Evolutionary conservation across 2,329 filamentous ascomycete species (phyloP).

Genomic region (Claviceps humidiphila): DNA sequence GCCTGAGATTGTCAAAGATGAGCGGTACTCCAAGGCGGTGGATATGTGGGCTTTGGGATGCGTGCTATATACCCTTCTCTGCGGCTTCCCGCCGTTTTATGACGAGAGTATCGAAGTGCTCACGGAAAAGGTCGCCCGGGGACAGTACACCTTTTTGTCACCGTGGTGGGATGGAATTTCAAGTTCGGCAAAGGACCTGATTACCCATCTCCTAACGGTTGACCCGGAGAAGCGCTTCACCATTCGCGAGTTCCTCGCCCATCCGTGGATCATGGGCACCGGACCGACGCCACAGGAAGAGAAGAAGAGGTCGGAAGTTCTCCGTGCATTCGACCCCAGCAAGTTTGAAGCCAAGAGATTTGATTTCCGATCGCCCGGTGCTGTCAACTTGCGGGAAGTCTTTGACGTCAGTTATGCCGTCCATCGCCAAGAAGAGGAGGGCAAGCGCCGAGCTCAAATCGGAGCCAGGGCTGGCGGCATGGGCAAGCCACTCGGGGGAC

Average conservation of each 20-base stretch:
- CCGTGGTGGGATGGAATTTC: constrained; percentile 99
- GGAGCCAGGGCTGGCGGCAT: constrained; percentile 56
- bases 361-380: constrained; percentile 92
- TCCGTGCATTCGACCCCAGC: constrained; percentile 44
- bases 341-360: constrained; percentile 51
- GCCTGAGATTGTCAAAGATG: constrained; percentile 97
- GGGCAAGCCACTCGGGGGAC: constrained; percentile 41
- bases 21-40: constrained; percentile 95
- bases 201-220: constrained; percentile 84
- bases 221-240: constrained; percentile 92
- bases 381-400: constrained; percentile 88
- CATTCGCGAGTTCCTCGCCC: constrained; percentile 83
- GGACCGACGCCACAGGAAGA: constrained; percentile 45
- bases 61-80: constrained; percentile 91
- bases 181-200: constrained; percentile 83
- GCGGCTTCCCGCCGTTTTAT: constrained; percentile 96
- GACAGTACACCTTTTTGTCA: constrained; percentile 93
- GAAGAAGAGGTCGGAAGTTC: constrained; percentile 35
- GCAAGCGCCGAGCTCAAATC: constrained; percentile 78
- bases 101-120: constrained; percentile 95
- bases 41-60: constrained; percentile 99
- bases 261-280: constrained; percentile 77
- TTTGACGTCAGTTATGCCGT: constrained; percentile 98
- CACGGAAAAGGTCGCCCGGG: constrained; percentile 92
- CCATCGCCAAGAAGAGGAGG: constrained; percentile 90